Evolutionary conservation across 495 filamentous ascomycete species (phyloP).

Genomic region (Penicillium turbatum): DNA sequence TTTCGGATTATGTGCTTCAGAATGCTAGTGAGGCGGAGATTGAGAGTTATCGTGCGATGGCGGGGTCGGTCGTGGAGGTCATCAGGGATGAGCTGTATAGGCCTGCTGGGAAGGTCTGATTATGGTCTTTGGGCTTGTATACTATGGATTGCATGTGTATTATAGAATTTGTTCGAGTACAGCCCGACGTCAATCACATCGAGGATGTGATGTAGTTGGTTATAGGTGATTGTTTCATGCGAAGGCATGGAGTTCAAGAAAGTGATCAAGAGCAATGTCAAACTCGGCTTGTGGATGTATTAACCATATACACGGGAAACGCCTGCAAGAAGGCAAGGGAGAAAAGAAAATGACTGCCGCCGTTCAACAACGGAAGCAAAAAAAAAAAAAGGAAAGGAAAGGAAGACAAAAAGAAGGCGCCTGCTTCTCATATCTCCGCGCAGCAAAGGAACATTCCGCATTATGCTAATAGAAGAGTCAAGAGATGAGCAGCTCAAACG

Average conservation of each 20-base stretch:
- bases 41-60: constrained; percentile 46
- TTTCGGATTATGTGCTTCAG: constrained; percentile 64
- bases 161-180: not conserved
- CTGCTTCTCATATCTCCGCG: not conserved
- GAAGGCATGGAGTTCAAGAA: not conserved
- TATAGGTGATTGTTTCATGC: not conserved
- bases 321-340: constrained; percentile 4
- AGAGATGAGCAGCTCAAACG: constrained; percentile 38
- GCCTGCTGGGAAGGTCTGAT: not conserved
- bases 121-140: not conserved
- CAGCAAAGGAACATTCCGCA: constrained; percentile 3
- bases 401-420: not conserved
- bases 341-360: not conserved
- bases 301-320: constrained; percentile 12
- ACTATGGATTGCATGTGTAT: too few relatives aligned
- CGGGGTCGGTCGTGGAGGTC: constrained; percentile 45
- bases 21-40: constrained; percentile 53
- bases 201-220: not conserved
- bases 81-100: constrained; percentile 45
- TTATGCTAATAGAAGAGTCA: constrained; percentile 3
- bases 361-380: not conserved
- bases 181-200: not conserved
- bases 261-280: not conserved
- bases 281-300: constrained; percentile 3
- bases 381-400: too few relatives aligned